Percentiles rank a stretch among this genome's conserved stretches.
Evolutionary conservation across 257 asterid genomes (phyloP).

Genomic region (Rauvolfia tetraphylla): DNA sequence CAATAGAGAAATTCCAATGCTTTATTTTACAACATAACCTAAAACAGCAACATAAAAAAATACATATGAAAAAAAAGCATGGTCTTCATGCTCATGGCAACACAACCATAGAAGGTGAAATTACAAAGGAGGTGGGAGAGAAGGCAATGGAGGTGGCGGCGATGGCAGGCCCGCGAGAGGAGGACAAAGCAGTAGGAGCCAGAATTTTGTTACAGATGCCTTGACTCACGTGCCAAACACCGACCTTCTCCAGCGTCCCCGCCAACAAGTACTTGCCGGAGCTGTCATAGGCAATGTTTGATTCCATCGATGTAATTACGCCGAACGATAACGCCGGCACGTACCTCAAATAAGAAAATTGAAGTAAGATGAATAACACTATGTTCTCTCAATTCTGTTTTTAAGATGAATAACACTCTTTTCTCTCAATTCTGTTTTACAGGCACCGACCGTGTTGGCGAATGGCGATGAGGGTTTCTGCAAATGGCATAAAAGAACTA

Average conservation of each 20-base stretch:
- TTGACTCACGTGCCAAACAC: constrained; percentile 85
- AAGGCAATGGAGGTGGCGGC: constrained; percentile 77
- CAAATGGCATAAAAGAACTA: neutral
- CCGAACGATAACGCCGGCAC: constrained; percentile 71
- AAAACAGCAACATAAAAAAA: neutral
- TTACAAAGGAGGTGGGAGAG: constrained; percentile 57
- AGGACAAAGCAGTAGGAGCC: constrained; percentile 46
- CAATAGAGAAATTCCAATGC: neutral
- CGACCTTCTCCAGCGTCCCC: constrained; percentile 78
- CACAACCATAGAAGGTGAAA: neutral
- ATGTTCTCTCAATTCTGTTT: neutral
- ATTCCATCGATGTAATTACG: constrained; percentile 72
- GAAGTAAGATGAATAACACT: neutral
- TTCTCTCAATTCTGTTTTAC: too few relatives aligned
- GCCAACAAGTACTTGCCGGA: constrained; percentile 81
- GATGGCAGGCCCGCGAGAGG: constrained; percentile 64
- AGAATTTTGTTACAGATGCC: constrained; percentile 64
- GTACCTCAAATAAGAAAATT: constrained; percentile 47
- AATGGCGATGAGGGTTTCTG: neutral
- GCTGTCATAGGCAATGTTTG: constrained; percentile 68
- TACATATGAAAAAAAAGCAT: neutral
- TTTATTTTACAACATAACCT: neutral
- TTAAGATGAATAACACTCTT: too few relatives aligned
- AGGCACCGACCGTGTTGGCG: neutral
- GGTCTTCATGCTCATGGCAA: neutral